These are phyloP conservation scores for Diplodia sapinea DNA, from an alignment of 2,329 filamentous ascomycete species.

Conservation along the genomic window DNA sequence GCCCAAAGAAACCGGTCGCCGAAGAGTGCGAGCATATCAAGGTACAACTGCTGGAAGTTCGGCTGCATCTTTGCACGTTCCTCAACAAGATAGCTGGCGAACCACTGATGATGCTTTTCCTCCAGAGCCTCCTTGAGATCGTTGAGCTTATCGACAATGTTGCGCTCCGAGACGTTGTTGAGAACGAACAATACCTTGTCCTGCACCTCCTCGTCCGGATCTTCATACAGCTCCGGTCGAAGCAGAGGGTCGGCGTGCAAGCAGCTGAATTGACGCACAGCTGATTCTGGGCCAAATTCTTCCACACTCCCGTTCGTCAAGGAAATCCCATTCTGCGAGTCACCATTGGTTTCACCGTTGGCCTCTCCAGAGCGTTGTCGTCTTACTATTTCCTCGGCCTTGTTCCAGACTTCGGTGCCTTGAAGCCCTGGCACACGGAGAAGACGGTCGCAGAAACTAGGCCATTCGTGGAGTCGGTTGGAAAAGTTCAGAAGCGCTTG, in stretches of 20 bases:
- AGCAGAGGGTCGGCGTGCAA: constrained; percentile 76
- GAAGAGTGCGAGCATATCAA: constrained; percentile 85
- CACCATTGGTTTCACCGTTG: constrained; percentile 61
- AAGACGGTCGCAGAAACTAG: constrained; percentile 88
- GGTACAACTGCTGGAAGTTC: constrained; percentile 92
- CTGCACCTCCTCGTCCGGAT: constrained; percentile 82
- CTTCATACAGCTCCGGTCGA: constrained; percentile 70
- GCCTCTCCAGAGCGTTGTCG: constrained; percentile 66
- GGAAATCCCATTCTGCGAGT: constrained; percentile 53
- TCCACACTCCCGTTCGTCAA: constrained; percentile 70
- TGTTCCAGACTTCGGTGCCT: constrained; percentile 82
- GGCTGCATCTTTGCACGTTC: constrained; percentile 96
- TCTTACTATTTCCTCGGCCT: constrained; percentile 79
- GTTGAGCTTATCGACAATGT: constrained; percentile 80
- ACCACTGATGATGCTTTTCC: constrained; percentile 90
- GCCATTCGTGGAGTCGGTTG: constrained; percentile 86
- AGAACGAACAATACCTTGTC: constrained; percentile 95
- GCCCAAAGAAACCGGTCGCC: constrained; percentile 79
- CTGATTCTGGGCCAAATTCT: constrained; percentile 56
- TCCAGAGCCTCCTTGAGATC: constrained; percentile 81
- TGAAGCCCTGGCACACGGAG: constrained; percentile 81
- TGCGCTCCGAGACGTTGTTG: constrained; percentile 93
- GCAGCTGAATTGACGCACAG: constrained; percentile 74
- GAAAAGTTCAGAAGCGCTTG: constrained; percentile 92
- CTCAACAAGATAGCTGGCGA: constrained; percentile 91